Base-by-base conservation (phyloP, 192 early-diverging fungal species). In the Mortierella alpina region DNA sequence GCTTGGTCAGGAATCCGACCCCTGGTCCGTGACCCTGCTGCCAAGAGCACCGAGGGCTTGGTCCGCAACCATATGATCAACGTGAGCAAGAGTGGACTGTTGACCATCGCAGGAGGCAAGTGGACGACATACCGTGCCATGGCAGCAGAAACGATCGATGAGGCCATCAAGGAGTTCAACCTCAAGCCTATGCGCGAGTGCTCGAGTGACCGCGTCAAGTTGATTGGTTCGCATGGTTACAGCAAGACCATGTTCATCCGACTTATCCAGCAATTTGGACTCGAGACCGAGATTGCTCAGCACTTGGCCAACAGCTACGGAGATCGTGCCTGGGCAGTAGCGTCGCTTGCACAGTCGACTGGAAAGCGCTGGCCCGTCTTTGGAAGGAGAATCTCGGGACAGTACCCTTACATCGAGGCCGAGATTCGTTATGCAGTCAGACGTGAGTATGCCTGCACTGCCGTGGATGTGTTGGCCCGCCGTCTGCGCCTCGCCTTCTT, bases 1-100 rank as follows among this genome's bases (percentile, higher is more conserved):
- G 96, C 96, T n/a, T 99, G 97, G 97, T 95, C 95, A 7, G 97
- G 97, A 18, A 97, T 99, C 72, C 92, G 97, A 15, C 97, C 97
- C 49, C 87, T 99, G 57, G 97, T 99, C 52, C 95, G 97, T 69
- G 97, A 99, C 83, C 97, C 97, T 22, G 86, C 87, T 55, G 96
- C 96, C 39, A 94, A 94, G 75, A 96, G 94, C 83, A 97, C 97
- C 7, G 93, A 93, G 58, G 91, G 92, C 39, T 87, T 99, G 83
- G 97, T 99, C 47, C 93, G 97, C 69, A 99, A 96, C 89, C 97
- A 99, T 69, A 97, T 99, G 93, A 95, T 99, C 79, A 90, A 97
- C 83, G 93, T 94, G 18, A 92, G 90, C 22, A 84, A 87, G 39
- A 88, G 86, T 56, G 94, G 94, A 6, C 77, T 99, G 63, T 83